Base-by-base conservation (phyloP, 2,329 filamentous ascomycete species). In the Epichloe brachyelytri region DNA sequence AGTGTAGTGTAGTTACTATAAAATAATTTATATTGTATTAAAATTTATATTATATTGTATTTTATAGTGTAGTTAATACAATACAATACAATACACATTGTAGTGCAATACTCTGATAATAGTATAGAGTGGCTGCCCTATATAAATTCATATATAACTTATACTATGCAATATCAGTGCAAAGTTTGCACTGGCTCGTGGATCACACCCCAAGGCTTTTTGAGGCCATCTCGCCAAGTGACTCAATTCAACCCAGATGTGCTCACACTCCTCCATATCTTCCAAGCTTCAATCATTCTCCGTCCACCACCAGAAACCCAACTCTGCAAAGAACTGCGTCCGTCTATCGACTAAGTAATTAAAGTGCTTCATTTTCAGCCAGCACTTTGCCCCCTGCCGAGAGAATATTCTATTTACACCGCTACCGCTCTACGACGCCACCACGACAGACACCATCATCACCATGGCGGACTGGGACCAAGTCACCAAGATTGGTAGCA, bases 401-500 rank as follows among this genome's bases (percentile, higher is more conserved):
- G 22, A 38, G 3, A 30, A 10, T 10, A 30, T 30, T 30, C 26
- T 11, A 30, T 5, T 12, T 17, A 8, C 10, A 34, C 22, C 15
- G 5, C 15, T 45, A 38, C 19, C 14, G 36, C 41, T n/a, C 43
- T 14, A 10, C 56, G 55, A 51, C 51, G 55, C 55, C 57, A 43
- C 51, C 51, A 49, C 47, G 14, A 14, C 30, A 36, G 59, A 57
- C 54, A 51, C 64, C 60, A 70, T 60, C 60, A 78, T 80, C 82
- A 82, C 63, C 49, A 81, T 85, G 79, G 68, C 71, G 61, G 69
- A 95, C 64, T 97, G 91, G 90, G 86, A 95, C 62, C 70, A 73
- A 60, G 82, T 86, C 61, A 95, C 89, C 72, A 95, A 93, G 79
- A 97, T 98, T 66, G 93, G 93, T 65, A 88, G 82, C 80, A 91